These are phyloP conservation scores for Sphagnum contortum DNA, from an alignment of 225 moss, liverwort and hornwort species.

Conservation along the genomic window DNA sequence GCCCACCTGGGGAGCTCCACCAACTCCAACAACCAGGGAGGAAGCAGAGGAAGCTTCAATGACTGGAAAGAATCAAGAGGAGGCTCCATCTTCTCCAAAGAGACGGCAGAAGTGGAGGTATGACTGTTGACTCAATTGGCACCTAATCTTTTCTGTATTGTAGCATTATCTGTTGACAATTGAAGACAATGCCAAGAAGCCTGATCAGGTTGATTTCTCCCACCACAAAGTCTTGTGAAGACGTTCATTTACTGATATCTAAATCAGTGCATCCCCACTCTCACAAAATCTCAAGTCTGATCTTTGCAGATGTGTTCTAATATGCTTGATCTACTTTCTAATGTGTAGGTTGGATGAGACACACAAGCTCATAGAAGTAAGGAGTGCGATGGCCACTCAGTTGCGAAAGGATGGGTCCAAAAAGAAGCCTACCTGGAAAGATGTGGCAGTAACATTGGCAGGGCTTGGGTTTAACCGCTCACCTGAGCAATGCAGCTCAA, in stretches of 20 bases:
- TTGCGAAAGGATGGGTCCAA: slow-evolving; percentile 25
- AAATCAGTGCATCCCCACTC: no score
- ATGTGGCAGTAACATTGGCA: slow-evolving; percentile 32
- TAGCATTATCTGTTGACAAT: no score
- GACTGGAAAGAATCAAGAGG: slow-evolving; percentile 5
- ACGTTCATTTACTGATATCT: no score
- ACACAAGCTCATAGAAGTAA: slow-evolving; percentile 51
- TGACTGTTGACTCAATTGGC: background rate
- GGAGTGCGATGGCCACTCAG: slow-evolving; percentile 40
- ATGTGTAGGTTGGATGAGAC: slow-evolving; percentile 63
- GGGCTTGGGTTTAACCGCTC: slow-evolving; percentile 52
- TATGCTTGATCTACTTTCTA: slow-evolving; percentile 3
- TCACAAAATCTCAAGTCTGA: no score
- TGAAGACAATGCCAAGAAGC: no score
- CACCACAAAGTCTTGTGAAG: no score
- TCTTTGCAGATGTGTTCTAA: no score
- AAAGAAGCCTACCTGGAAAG: slow-evolving; percentile 69
- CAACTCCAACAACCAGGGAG: no score
- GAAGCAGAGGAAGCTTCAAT: no score
- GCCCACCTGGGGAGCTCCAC: no score
- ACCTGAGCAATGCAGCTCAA: slow-evolving; percentile 89
- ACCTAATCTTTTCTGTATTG: background rate
- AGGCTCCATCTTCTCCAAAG: slow-evolving; percentile 18
- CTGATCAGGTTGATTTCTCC: no score
- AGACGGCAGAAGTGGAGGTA: slow-evolving; percentile 60